phyloP scores from a whole-genome alignment of 208 protist species.

The Entamoeba moshkovskii region DNA sequence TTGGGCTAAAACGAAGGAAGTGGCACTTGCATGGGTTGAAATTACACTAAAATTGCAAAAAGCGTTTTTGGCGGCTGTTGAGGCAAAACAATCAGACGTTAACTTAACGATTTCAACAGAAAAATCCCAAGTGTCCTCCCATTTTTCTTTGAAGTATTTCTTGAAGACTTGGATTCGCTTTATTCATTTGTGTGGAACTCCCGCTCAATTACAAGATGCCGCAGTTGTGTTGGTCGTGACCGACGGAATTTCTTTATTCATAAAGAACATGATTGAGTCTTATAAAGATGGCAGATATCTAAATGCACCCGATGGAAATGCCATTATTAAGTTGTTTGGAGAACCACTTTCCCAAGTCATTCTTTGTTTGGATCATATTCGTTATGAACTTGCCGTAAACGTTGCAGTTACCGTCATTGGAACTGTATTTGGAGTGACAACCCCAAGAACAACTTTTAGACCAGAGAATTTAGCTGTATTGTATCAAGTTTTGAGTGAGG shows the following conservation, averaged over 20 bases:
- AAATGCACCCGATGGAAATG: not conserved
- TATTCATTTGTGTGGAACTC: not conserved
- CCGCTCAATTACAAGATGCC: not conserved
- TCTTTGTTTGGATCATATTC: not conserved
- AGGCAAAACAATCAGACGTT: not conserved
- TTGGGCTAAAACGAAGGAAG: not conserved
- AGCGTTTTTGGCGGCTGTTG: not conserved
- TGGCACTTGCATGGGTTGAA: not conserved
- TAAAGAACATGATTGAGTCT: not conserved
- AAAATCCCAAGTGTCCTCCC: not conserved
- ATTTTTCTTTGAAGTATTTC: not conserved
- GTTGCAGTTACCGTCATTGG: not conserved
- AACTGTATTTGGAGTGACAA: not conserved
- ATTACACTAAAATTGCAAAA: not conserved
- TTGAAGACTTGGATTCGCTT: not conserved
- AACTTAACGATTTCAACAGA: not conserved
- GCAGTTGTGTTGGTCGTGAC: not conserved
- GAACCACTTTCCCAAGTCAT: not conserved
- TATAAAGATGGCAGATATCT: not conserved
- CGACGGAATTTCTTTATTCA: not conserved
- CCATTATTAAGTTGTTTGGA: not conserved
- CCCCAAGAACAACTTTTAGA: not conserved
- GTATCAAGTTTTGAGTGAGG: not conserved
- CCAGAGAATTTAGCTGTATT: not conserved
- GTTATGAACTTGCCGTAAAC: not conserved